Percentiles rank a stretch among this genome's conserved stretches.
Conservation (phyloP, 2,329 filamentous ascomycete genomes). For the Pseudogymnoascus sp. region DNA sequence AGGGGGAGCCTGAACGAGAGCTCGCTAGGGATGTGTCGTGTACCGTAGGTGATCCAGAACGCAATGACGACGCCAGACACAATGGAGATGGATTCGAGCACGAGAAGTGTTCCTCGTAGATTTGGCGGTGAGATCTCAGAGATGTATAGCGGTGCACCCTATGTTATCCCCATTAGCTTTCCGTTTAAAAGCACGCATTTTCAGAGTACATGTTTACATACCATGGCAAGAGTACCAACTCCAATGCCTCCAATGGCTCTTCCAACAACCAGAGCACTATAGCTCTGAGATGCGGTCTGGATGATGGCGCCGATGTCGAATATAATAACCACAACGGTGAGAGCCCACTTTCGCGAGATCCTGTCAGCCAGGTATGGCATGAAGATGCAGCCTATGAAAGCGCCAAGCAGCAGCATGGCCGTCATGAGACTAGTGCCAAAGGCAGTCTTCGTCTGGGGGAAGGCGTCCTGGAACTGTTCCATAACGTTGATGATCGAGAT, state of each 20-base stretch:
- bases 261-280: slow-evolving; percentile 41
- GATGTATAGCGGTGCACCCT: slow-evolving; percentile 39
- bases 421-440: slow-evolving; percentile 36
- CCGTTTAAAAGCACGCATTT: neutral
- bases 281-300: slow-evolving; percentile 30
- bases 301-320: slow-evolving; percentile 38
- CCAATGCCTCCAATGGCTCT: slow-evolving; percentile 42
- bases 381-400: slow-evolving; percentile 30
- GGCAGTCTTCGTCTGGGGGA: slow-evolving; percentile 28
- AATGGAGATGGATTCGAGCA: slow-evolving; percentile 27
- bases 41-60: slow-evolving; percentile 16
- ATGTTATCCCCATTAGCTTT: neutral
- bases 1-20: slow-evolving; percentile 23
- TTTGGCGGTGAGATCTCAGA: slow-evolving; percentile 39
- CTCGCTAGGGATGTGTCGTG: slow-evolving; percentile 7
- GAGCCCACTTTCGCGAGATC: slow-evolving; percentile 35
- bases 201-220: slow-evolving; percentile 17
- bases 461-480: slow-evolving; percentile 34
- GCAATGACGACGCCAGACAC: slow-evolving; percentile 32
- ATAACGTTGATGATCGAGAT: slow-evolving; percentile 37
- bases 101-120: neutral
- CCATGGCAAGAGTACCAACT: slow-evolving; percentile 41
- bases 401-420: slow-evolving; percentile 35
- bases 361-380: slow-evolving; percentile 33
- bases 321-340: slow-evolving; percentile 29